Evolutionary conservation across 805 yeast genomes (phyloP).

Genomic region (Myxozyma neotropica): DNA sequence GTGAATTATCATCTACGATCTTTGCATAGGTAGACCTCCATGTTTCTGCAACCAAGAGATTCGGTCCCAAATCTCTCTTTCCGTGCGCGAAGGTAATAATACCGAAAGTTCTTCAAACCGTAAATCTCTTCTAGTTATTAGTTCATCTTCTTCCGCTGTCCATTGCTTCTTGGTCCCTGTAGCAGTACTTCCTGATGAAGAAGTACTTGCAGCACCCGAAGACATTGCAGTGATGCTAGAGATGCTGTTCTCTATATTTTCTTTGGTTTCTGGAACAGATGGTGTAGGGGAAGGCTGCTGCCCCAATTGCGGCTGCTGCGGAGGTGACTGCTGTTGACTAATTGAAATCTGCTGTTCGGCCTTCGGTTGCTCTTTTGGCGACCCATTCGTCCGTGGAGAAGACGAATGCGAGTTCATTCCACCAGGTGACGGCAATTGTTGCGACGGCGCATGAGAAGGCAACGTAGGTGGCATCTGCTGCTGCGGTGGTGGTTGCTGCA

Average conservation of each 20-base stretch:
- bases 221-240: background rate
- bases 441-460: background rate
- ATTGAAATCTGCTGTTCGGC: too few species aligned
- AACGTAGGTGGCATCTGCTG: background rate
- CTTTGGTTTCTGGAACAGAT: background rate
- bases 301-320: background rate
- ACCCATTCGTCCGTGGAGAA: background rate
- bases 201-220: background rate
- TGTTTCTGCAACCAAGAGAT: constrained; percentile 31
- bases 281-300: constrained; percentile 10
- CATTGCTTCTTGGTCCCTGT: constrained; percentile 40
- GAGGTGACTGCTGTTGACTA: background rate
- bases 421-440: background rate
- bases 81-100: constrained; percentile 70
- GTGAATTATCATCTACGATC: background rate
- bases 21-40: background rate
- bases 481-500: constrained; percentile 1
- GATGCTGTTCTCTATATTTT: background rate
- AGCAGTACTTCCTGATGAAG: background rate
- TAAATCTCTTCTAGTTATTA: constrained; percentile 59
- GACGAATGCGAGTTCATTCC: background rate
- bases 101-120: constrained; percentile 73
- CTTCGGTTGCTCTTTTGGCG: too few species aligned
- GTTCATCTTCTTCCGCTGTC: constrained; percentile 73
- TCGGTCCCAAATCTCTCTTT: constrained; percentile 69